A percentile compares a stretch with the other conserved stretches of the same genome.
Evolutionary conservation across 2,329 filamentous ascomycete genomes (phyloP).

Genomic region (Alternaria brassicae): DNA sequence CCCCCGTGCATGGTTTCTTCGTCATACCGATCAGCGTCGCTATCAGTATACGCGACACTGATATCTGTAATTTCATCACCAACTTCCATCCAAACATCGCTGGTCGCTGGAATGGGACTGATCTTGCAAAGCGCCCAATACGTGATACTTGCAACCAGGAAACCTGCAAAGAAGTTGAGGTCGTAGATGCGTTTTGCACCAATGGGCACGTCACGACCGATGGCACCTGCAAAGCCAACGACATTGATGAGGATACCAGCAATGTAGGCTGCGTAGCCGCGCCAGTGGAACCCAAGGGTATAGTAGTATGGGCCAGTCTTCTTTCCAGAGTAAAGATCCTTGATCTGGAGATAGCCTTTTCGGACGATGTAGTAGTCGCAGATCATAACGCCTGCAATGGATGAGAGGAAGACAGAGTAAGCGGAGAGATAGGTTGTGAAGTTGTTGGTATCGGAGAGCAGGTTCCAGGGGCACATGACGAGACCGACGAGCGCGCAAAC

Average conservation of each 20-base stretch:
- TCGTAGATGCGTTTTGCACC: conserved; percentile 88
- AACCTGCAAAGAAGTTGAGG: conserved; percentile 88
- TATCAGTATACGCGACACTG: conserved; percentile 34
- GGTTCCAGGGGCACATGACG: conserved; percentile 85
- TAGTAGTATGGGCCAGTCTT: conserved; percentile 75
- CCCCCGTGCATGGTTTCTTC: conserved; percentile 36
- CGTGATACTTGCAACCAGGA: conserved; percentile 69
- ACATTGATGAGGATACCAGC: conserved; percentile 87
- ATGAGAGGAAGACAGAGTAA: conserved; percentile 92
- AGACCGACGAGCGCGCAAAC: conserved; percentile 81
- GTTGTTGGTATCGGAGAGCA: conserved; percentile 76
- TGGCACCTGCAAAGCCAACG: conserved; percentile 85
- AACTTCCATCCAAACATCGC: conserved; percentile 79
- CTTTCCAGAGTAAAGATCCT: conserved; percentile 78
- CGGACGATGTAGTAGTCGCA: conserved; percentile 88
- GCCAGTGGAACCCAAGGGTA: conserved; percentile 77
- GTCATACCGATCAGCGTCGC: conserved; percentile 35
- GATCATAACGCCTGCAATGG: conserved; percentile 90
- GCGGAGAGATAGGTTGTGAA: conserved; percentile 92
- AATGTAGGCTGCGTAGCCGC: conserved; percentile 83
- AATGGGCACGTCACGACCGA: conserved; percentile 73
- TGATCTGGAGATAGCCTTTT: conserved; percentile 78
- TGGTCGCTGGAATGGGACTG: conserved; percentile 76
- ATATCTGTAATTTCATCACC: conserved; percentile 53
- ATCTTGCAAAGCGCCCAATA: conserved; percentile 76